Base-by-base conservation (phyloP, 768 basidiomycete genomes). In the Boletus vermiculosoides region DNA sequence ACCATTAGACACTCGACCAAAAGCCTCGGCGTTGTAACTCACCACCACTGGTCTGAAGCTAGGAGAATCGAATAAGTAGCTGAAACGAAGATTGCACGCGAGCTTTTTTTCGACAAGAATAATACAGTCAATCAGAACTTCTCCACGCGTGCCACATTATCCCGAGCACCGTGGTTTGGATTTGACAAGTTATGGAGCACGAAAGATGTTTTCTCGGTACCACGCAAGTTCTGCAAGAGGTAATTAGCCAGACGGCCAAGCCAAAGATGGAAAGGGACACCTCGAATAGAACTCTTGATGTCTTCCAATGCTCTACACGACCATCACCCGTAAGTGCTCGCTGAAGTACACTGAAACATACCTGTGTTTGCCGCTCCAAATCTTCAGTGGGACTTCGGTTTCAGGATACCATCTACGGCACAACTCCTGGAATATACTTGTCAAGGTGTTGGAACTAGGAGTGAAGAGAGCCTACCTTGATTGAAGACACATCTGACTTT, bases 231-330 rank as follows among this genome's bases (percentile, higher is more conserved):
- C 50, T 50, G 13, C 28, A 20, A 20, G n/a, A 3, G 18, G 9
- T 13, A 39, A 20, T 65, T 31, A 54, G 56, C 13, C 9, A 49
- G 54, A 39, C 11, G 30, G 45, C 34, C 46, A n/a, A 20, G 18
- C 53, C 9, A 52, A 18, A 40, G 10, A 31, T 6, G 6, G 16
- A 37, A 20, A 25, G 2, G 33, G 31, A 67, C 30, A 87, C 92
- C 94, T 72, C 72, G 67, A 47, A 96, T 92, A 6, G 90, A 92
- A 31, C 81, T 78, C 41, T 75, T 76, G 56, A 95, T 94, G 63
- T 96, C 94, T 58, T 89, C 88, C 59, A 93, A 70, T 3, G 94
- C 94, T 30, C 92, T 94, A 65, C 7, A 33, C 2, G 22, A 44
- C 23, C 12, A 31, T 60, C 51, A 47, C 44, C 31, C 5, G 2